phyloP scores from a whole-genome alignment of 768 basidiomycete species.

The Exidia glandulosa region DNA sequence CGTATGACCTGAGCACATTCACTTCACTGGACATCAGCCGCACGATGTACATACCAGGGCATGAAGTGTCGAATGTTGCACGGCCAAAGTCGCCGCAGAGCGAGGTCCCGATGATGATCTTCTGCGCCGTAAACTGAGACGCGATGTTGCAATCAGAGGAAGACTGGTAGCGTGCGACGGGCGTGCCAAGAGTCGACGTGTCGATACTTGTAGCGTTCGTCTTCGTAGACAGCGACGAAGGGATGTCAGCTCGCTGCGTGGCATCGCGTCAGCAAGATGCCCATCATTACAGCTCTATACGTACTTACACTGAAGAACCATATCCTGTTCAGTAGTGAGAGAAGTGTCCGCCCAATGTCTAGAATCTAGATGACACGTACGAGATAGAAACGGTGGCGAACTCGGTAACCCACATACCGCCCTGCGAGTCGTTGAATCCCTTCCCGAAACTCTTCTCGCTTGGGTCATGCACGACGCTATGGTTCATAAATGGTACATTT shows the following conservation, averaged over 20 bases:
- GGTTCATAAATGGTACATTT: too few relatives aligned
- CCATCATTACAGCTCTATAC: too few relatives aligned
- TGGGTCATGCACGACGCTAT: slow-evolving; percentile 5
- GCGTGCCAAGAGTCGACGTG: slow-evolving; percentile 1
- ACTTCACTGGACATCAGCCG: too few relatives aligned
- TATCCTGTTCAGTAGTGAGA: too few relatives aligned
- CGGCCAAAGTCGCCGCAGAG: neutral
- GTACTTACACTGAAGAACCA: too few relatives aligned
- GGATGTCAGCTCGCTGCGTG: neutral
- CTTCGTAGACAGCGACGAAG: neutral
- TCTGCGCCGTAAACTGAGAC: neutral
- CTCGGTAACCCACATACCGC: slow-evolving; percentile 2
- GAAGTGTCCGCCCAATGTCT: too few relatives aligned
- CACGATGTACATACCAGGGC: too few relatives aligned
- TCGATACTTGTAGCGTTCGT: neutral
- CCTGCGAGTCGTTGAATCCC: slow-evolving; percentile 22
- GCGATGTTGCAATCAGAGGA: neutral
- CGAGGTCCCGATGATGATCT: neutral
- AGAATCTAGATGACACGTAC: too few relatives aligned
- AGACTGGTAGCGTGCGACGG: neutral
- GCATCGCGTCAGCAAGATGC: too few relatives aligned
- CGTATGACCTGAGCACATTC: too few relatives aligned
- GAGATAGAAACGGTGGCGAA: neutral
- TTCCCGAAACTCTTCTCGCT: slow-evolving; percentile 20
- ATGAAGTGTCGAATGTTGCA: too few relatives aligned